A percentile compares a stretch with the other conserved stretches of the same genome.
Conservation (phyloP, 1,139 yeast species). For the Yarrowia galli region DNA sequence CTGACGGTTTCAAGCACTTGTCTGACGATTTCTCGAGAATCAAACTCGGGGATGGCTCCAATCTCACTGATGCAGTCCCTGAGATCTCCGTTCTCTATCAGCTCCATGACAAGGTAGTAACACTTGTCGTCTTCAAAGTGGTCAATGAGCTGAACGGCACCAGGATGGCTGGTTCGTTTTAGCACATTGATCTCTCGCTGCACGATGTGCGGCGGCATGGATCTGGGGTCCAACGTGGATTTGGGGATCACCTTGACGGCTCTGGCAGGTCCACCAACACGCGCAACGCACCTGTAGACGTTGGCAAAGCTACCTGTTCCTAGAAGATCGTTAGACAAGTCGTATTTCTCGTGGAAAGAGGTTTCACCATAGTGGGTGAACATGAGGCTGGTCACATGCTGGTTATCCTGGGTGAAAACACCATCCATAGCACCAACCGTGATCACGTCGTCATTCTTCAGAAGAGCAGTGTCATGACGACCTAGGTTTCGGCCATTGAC, state of each 20-base stretch:
- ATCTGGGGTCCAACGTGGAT: slow-evolving; percentile 79
- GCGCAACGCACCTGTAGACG: slow-evolving; percentile 86
- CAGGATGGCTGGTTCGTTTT: slow-evolving; percentile 77
- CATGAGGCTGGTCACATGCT: slow-evolving; percentile 77
- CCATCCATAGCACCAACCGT: slow-evolving; percentile 93
- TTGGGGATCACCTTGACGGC: slow-evolving; percentile 92
- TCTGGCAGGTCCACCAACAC: slow-evolving; percentile 80
- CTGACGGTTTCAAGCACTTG: slow-evolving; percentile 85
- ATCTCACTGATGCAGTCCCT: slow-evolving; percentile 95
- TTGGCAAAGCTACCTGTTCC: slow-evolving; percentile 99
- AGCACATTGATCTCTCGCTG: slow-evolving; percentile 84
- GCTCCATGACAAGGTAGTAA: slow-evolving; percentile 92
- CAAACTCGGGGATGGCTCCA: slow-evolving; percentile 90
- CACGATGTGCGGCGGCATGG: too few relatives aligned
- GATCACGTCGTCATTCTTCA: slow-evolving; percentile 78
- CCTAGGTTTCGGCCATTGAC: slow-evolving; percentile 75
- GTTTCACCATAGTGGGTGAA: slow-evolving; percentile 58
- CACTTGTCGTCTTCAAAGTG: slow-evolving; percentile 82
- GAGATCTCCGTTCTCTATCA: slow-evolving; percentile 94
- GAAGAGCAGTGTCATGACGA: slow-evolving; percentile 9
- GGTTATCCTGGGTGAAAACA: slow-evolving; percentile 84
- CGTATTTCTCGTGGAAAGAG: slow-evolving; percentile 71
- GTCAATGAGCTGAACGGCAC: slow-evolving; percentile 81
- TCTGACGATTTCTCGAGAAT: slow-evolving; percentile 81
- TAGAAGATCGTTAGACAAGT: slow-evolving; percentile 79